Base-by-base conservation (phyloP, 2,329 filamentous ascomycete species). In the Hypoxylon rubiginosum region DNA sequence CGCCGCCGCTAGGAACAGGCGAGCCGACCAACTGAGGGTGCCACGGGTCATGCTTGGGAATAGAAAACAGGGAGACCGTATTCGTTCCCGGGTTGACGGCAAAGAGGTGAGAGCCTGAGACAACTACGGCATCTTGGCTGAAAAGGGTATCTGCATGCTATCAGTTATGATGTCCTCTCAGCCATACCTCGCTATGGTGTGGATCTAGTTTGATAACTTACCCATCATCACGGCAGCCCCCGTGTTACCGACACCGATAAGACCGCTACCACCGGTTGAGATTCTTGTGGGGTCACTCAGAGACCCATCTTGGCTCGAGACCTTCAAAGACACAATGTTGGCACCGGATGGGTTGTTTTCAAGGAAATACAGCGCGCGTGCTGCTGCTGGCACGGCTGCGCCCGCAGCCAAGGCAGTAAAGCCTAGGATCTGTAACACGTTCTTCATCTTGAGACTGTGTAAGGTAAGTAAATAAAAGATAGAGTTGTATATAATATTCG, bases 21-120 rank as follows among this genome's bases (percentile, higher is more conserved):
- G 54, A 64, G 48, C 73, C 73, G 4, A 75, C 46, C 11, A 66
- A 65, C 1, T 49, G 64, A 11, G 73, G 68, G 9, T 71, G 48
- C n/a, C 54, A 50, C 2, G 73, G 72, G 41, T 75, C 63, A 11
- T 67, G 17, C 0, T 57, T 39, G n/a, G 72, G 60, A 52, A 77
- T 74, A 8, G 36, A 28, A 46, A 76, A 74, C 53, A 75, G 54
- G 10, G 70, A 66, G 17, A 77, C 50, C 13, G 69, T 71, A 61
- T 73, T 68, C 9, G 72, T 72, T n/a, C 75, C 75, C 9, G 74
- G 62, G 51, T 75, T 75, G 21, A 82, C 78, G 3, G 77, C 76
- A 64, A 82, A 81, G 6, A 82, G 69, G 50, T 64, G 58, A 39
- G 71, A 39, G 24, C 58, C 66, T 11, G 62, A 48, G 30, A 74